Conservation (phyloP, 768 basidiomycete species). For the Strobilomyces dryophilus region DNA sequence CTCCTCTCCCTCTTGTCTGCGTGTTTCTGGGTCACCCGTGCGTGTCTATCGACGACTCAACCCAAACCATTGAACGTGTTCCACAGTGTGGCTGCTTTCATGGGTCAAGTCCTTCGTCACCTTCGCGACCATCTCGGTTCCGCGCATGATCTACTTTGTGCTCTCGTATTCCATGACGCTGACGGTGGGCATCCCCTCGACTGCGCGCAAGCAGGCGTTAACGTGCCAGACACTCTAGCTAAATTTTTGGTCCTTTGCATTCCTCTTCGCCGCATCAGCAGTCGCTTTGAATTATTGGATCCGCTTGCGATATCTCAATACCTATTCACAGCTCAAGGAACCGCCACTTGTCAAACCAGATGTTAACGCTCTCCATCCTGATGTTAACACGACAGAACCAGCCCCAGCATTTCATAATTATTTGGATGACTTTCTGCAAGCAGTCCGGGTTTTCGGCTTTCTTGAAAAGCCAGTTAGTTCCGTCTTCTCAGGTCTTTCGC, state of each 20-base stretch:
- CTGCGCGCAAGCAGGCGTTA: not conserved
- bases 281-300: conserved; percentile 80
- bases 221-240: conserved; percentile 44
- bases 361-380: conserved; percentile 85
- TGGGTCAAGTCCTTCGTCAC: conserved; percentile 72
- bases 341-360: conserved; percentile 79
- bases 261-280: conserved; percentile 64
- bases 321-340: conserved; percentile 73
- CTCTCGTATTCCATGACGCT: conserved; percentile 88
- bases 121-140: conserved; percentile 80
- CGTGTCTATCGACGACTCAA: conserved; percentile 30
- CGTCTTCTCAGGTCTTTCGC: not conserved
- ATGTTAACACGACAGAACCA: conserved; percentile 74
- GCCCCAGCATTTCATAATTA: conserved; percentile 90
- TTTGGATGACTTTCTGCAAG: conserved; percentile 94
- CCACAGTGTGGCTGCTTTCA: conserved; percentile 74
- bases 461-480: conserved; percentile 84
- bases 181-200: conserved; percentile 48
- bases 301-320: conserved; percentile 74
- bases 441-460: conserved; percentile 96
- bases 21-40: conserved; percentile 80
- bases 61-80: conserved; percentile 4
- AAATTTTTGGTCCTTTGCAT: conserved; percentile 87
- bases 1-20: conserved; percentile 74
- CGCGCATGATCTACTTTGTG: conserved; percentile 69